These are phyloP conservation scores for Penicillium silybi DNA, from an alignment of 495 filamentous ascomycete genomes.

Conservation along the genomic window DNA sequence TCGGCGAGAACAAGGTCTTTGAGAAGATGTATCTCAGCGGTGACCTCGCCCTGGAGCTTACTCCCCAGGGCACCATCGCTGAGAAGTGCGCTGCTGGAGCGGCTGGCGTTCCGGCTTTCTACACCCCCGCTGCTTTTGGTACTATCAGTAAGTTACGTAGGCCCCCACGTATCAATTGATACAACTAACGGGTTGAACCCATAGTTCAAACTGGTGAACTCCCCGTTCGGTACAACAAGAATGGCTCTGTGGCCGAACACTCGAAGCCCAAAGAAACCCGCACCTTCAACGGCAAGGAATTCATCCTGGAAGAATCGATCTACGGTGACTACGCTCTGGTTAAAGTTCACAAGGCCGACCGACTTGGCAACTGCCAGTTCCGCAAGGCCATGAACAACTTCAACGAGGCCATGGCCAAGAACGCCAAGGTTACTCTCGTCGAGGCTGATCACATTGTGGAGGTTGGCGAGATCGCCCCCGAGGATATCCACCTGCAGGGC, in stretches of 20 bases:
- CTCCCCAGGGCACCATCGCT: constrained; percentile 82
- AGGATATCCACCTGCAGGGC: constrained; percentile 74
- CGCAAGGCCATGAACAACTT: constrained; percentile 82
- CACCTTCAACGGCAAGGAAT: constrained; percentile 77
- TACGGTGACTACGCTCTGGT: constrained; percentile 84
- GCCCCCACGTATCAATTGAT: background rate
- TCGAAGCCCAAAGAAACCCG: constrained; percentile 78
- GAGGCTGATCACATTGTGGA: constrained; percentile 88
- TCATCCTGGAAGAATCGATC: constrained; percentile 79
- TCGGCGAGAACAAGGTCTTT: constrained; percentile 87
- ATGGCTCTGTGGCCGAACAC: constrained; percentile 68
- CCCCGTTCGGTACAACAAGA: constrained; percentile 72
- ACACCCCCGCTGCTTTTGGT: constrained; percentile 80
- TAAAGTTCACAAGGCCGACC: constrained; percentile 82
- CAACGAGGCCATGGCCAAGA: constrained; percentile 85
- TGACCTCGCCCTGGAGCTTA: constrained; percentile 77
- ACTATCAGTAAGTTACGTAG: constrained; percentile 52
- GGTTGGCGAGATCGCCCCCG: constrained; percentile 70
- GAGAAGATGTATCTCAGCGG: constrained; percentile 82
- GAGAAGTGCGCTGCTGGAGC: constrained; percentile 82
- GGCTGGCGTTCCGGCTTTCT: constrained; percentile 85
- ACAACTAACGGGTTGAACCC: background rate
- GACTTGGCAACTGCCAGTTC: constrained; percentile 88
- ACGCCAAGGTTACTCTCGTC: constrained; percentile 82
- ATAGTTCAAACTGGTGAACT: constrained; percentile 77